These are phyloP conservation scores for Cryptomeria japonica DNA, from an alignment of 75 land plant genomes.

Conservation along the genomic window DNA sequence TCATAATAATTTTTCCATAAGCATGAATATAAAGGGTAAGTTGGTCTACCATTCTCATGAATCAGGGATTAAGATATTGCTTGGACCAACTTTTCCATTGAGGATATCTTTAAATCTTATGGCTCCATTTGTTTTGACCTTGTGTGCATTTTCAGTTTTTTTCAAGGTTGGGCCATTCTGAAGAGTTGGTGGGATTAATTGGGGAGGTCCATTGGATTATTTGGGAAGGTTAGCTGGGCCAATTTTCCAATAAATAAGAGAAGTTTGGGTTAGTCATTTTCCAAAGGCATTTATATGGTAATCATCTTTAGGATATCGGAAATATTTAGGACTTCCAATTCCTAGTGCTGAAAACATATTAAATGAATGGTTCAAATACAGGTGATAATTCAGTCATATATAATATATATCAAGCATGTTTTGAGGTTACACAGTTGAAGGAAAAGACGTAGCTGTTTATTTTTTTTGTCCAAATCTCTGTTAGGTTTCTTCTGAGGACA, in stretches of 20 bases:
- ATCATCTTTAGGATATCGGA: not conserved
- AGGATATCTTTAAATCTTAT: not conserved
- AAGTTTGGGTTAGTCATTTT: not conserved
- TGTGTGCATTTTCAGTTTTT: not conserved
- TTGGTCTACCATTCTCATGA: not conserved
- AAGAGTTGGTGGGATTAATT: not conserved
- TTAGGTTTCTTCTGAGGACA: not conserved
- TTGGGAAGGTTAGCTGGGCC: not conserved
- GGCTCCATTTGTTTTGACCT: not conserved
- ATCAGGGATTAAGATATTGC: not conserved
- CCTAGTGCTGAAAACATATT: not conserved
- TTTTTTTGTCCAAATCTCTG: not conserved
- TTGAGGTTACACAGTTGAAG: not conserved
- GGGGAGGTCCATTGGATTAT: not conserved
- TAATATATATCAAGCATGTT: not conserved
- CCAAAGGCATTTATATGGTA: not conserved
- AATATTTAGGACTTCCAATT: not conserved
- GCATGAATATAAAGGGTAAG: not conserved
- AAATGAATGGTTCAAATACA: constrained; percentile 3
- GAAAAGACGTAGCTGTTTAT: not conserved
- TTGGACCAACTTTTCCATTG: not conserved
- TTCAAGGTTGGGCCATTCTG: not conserved
- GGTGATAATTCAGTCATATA: not conserved
- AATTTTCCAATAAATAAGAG: not conserved
- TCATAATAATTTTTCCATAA: not conserved